Evolutionary conservation across 176 grass and related monocot species (phyloP), one percentile per base, ranked within the genome.

Genomic region (Rhipidocladum racemiflorum): DNA sequence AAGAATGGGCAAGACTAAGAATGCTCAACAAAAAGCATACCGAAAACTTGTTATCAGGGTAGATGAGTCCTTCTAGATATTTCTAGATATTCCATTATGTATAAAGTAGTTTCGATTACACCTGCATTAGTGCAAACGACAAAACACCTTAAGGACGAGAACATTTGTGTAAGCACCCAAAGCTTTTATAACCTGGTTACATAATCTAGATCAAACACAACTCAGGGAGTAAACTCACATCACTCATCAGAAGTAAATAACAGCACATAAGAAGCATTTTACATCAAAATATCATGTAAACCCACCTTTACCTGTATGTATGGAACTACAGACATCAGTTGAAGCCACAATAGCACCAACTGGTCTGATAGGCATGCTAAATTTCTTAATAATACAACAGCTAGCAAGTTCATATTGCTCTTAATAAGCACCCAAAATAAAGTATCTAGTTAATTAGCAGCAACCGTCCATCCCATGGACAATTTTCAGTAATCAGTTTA

Each of bases 51-150:
- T 64, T 88, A 72, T 98, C 88, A 61, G 86, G 70, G 74, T 91
- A 95, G 68, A 98, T 91, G 12, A 88, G 50, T 72, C 96, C 96
- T 84, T 95, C 96, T 9, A 98, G 65, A 62, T 95, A 90, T 73
- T 84, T 95, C 96, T 9, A 98, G 65, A 62, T 95, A 90, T 73
- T 95, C 89, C 96, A 95, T 99, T 65, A 99, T 90, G 72, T 95
- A 95, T 78, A 99, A 99, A 36, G 96, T 77, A 42, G 96, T 95
- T 83, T 92, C 89, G 32, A 95, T 93, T 60, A 99, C 87, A 74
- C 60, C 90, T 23, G 90, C 15, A 86, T 99, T 92, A 48, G 81
- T 87, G 82, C 96, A 99, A 23, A 99, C n/a, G 74, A 68, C 91
- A 99, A 54, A 87, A 99, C 24, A 93, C 96, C 86, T 90, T 95